Conservation (phyloP, 2,329 filamentous ascomycete species). For the Aureobasidium sp. region DNA sequence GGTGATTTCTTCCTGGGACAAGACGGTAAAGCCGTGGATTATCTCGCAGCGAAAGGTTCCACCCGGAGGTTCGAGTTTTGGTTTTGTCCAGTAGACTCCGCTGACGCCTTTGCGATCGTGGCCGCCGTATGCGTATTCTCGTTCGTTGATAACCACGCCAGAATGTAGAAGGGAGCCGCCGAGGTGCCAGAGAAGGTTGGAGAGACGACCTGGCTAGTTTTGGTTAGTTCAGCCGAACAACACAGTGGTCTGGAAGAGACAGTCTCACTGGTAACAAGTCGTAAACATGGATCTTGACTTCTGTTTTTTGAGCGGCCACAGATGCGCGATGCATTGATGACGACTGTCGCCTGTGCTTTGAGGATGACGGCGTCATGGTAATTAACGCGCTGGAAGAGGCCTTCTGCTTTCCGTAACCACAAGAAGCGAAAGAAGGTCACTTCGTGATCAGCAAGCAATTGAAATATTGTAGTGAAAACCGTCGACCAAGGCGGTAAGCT, state of each 20-base stretch:
- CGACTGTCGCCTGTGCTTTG: constrained; percentile 11
- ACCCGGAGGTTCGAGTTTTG: constrained; percentile 64
- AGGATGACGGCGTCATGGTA: constrained; percentile 2
- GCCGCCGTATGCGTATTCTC: constrained; percentile 79
- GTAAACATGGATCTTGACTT: constrained; percentile 32
- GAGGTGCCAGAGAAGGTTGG: constrained; percentile 69
- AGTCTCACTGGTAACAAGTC: constrained; percentile 30
- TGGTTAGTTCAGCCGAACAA: not conserved
- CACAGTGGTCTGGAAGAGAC: not conserved
- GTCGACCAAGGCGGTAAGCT: not conserved
- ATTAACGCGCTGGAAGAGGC: not conserved
- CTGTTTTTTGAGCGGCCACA: constrained; percentile 22
- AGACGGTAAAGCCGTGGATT: constrained; percentile 71
- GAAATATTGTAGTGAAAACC: not conserved
- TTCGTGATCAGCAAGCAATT: not conserved
- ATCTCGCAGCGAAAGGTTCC: constrained; percentile 69
- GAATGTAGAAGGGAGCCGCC: constrained; percentile 75
- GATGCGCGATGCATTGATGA: constrained; percentile 10
- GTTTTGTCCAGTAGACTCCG: constrained; percentile 74
- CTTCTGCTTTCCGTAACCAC: not conserved
- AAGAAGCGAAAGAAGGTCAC: not conserved
- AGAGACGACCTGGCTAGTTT: constrained; percentile 60
- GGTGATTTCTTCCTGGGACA: constrained; percentile 62
- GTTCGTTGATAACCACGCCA: constrained; percentile 71
- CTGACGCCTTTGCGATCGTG: constrained; percentile 64